These are phyloP conservation scores for Phoma herbarum DNA, from an alignment of 2,329 filamentous ascomycete genomes.

Conservation along the genomic window DNA sequence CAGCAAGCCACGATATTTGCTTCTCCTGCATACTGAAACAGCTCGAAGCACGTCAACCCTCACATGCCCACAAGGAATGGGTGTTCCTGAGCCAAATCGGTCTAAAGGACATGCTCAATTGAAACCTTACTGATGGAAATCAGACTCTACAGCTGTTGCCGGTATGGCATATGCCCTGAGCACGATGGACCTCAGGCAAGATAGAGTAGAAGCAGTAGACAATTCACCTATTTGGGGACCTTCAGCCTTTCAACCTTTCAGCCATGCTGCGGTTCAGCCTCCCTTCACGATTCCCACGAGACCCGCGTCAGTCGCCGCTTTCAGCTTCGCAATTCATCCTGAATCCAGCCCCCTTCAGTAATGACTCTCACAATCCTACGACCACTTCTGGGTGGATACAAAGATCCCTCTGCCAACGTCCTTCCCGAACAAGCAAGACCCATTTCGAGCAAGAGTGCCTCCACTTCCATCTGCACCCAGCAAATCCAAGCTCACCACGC, in stretches of 20 bases:
- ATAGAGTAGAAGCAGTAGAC: background rate
- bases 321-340: background rate
- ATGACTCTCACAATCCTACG: background rate
- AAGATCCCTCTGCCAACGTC: background rate
- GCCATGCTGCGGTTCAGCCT: background rate
- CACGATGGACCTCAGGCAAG: background rate
- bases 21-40: background rate
- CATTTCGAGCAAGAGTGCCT: background rate
- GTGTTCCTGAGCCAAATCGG: background rate
- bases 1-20: background rate
- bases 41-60: background rate
- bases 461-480: background rate
- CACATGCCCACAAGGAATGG: background rate
- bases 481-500: background rate
- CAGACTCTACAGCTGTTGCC: background rate
- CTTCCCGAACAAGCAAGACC: background rate
- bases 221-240: background rate
- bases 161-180: background rate
- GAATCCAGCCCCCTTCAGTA: background rate
- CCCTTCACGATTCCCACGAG: background rate
- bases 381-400: background rate
- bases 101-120: background rate
- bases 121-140: background rate
- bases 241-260: background rate
- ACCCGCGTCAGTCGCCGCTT: background rate